Evolutionary conservation across 352 stramenopile genomes (phyloP), one percentile per base, ranked within the genome.

Genomic region (Elongisporangium senticosum): DNA sequence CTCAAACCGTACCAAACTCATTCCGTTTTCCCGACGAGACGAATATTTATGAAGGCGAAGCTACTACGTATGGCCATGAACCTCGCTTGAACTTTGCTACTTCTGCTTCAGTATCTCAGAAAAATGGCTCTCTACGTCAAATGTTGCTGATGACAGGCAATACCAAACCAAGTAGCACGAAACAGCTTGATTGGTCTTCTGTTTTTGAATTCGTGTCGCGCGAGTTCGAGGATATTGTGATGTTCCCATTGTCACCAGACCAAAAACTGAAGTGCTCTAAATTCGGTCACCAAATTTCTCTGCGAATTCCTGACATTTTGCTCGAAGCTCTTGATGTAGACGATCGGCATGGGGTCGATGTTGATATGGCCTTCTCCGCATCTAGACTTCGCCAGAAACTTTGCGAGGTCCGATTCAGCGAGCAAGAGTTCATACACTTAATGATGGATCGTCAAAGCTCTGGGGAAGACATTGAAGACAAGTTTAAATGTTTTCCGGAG

Each of bases 381-480:
- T 43, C 33, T 14, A 43, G 33, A 17, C 8, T 43, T 43, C 33
- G 33, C 11, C 33, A 43, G 11, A 43, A 43, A 43, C 33, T 43
- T 17, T 43, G 7, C 8, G 33, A 43, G 33, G 17, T 43, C 13
- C 33, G 33, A 43, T 43, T 43, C 33, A 43, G 10, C 11, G 33
- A 43, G 11, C 33, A 43, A 43, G 33, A 43, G 33, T 43, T 43
- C 33, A 43, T 43, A 43, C 33, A 43, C 13, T 43, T 17, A 43
- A 1, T 43, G 4, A 43, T 43, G 33, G 33, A 43, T 17, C 33
- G 33, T 10, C 10, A 17, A 43, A 43, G 11, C 3, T 20, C 28
- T 55, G 28, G 47, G 61, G 10, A 72, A 64, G 13, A 63, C 22
- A 14, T 51, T 54, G 23, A 47, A 47, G 22, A 7, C 43, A 57